Evolutionary conservation across 805 yeast genomes (phyloP), one percentile per base, ranked within the genome.

Genomic region (Metschnikowia vanudenii): DNA sequence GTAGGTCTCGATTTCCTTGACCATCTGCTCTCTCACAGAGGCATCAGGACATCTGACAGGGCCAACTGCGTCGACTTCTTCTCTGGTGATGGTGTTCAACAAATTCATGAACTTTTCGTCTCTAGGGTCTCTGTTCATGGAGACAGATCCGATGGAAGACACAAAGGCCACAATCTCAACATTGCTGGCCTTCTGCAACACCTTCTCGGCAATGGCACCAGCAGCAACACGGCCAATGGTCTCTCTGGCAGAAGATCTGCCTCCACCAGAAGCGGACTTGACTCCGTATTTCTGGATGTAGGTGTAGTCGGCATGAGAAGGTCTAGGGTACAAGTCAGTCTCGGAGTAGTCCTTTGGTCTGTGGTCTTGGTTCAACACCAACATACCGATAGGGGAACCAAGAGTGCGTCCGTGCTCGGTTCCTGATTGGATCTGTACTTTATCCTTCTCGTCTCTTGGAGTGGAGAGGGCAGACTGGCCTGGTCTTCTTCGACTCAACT

Each of bases 151-250:
- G 52, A 94, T 96, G 50, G 88, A 85, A n/a, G 94, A 81, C 18
- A 92, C 97, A 68, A 94, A 94, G 0, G 97, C 99, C 39, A 94
- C 97, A 59, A 94, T 88, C 68, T 92, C 98, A 38, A 94, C 94
- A 49, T 80, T 79, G 62, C 85, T 82, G 45, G 87, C 85, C 57
- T 85, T 82, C 40, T 71, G 63, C 61, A 94, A 78, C 54, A 88
- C 84, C 71, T 91, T 92, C 68, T 94, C 99, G 41, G 99, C 99
- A 67, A 94, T 83, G 42, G 97, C 98, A 62, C 97, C 97, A 8
- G 97, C 98, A 39, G 98, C 98, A 44, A 94, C 99, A 68, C 99
- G 82, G 47, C 99, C 99, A 59, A 94, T 94, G 36, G 99, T 94
- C 71, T 94, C 99, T 68, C 99, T 82, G 8, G 99, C 99, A 37